Conservation (phyloP, 2,329 filamentous ascomycete species). For the Pyrenophora graminea region DNA sequence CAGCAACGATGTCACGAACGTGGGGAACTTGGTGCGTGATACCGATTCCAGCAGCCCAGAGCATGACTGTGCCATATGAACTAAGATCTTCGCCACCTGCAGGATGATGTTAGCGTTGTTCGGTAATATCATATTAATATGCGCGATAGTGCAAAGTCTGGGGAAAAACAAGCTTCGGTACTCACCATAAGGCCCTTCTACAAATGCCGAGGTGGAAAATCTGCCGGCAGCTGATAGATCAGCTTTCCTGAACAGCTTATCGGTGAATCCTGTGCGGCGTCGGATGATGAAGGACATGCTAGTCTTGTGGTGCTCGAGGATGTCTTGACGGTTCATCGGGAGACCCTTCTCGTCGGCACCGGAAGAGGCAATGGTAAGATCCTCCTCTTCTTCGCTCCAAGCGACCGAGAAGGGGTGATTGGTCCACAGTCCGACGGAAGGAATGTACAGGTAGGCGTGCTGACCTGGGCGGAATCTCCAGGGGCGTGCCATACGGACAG, state of each 20-base stretch:
- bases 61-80: slow-evolving; percentile 88
- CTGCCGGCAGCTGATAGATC: slow-evolving; percentile 56
- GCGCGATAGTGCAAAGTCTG: slow-evolving; percentile 27
- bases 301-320: slow-evolving; percentile 55
- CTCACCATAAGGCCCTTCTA: slow-evolving; percentile 82
- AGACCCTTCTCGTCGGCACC: slow-evolving; percentile 51
- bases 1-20: slow-evolving; percentile 66
- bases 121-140: slow-evolving; percentile 27
- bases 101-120: slow-evolving; percentile 35
- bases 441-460: slow-evolving; percentile 80
- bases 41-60: slow-evolving; percentile 90
- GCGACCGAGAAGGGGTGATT: slow-evolving; percentile 80
- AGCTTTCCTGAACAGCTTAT: slow-evolving; percentile 75
- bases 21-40: slow-evolving; percentile 96
- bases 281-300: slow-evolving; percentile 83
- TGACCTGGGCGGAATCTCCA: slow-evolving; percentile 77
- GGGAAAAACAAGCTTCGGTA: slow-evolving; percentile 33
- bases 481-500: slow-evolving; percentile 73
- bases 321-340: slow-evolving; percentile 56
- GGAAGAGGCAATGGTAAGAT: slow-evolving; percentile 34
- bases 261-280: slow-evolving; percentile 85
- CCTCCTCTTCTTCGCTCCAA: slow-evolving; percentile 69
- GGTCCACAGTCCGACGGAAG: slow-evolving; percentile 70
- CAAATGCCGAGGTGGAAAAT: slow-evolving; percentile 70
- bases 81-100: slow-evolving; percentile 76